Base-by-base conservation (phyloP, 2,329 filamentous ascomycete species). In the Fusarium miscanthi region DNA sequence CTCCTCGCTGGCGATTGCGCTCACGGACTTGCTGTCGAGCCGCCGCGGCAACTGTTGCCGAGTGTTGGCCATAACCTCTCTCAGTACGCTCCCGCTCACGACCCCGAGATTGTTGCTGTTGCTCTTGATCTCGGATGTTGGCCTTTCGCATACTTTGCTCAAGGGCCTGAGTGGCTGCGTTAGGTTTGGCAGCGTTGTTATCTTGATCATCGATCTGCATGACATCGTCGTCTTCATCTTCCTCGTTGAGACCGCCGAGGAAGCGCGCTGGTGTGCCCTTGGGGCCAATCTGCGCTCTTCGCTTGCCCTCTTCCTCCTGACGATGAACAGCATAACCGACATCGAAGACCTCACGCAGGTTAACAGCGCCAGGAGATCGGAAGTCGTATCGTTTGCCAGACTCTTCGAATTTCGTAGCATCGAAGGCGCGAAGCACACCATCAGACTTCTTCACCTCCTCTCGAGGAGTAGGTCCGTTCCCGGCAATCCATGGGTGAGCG, bases 281-380 rank as follows among this genome's bases (percentile, higher is more conserved):
- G 86, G 84, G 89, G 85, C 88, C 88, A 76, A 95, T 88, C 78
- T 97, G 93, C 82, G 97, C 97, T 72, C 94, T 90, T 59, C 94
- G 91, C 84, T 98, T 98, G 77, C 90, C 92, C 82, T 98, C 96
- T 80, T 99, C 96, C 82, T 98, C 96, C 82, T 98, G 94, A 51
- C 96, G 88, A 80, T 98, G 96, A 13, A 99, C 96, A 13, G 96
- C 95, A 78, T 99, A 99, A n/a, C 94, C 92, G 53, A 99, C 95
- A 78, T 99, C 96, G 75, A 99, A 99, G 5, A 98, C 95, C 82
- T 99, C 96, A 66, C 96, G 94, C 17, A 99, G 86, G 80, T 98
- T 98, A 82, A 99, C 92, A 5, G 94, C 95, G 56, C 95, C 96
- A 0, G 96, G 96, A 0, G 95, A 98, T 64, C 96, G 90, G 90